Evolutionary conservation across 164 flowering plant species (phyloP), one percentile per base, ranked within the genome.

Genomic region (Chimonanthus praecox): DNA sequence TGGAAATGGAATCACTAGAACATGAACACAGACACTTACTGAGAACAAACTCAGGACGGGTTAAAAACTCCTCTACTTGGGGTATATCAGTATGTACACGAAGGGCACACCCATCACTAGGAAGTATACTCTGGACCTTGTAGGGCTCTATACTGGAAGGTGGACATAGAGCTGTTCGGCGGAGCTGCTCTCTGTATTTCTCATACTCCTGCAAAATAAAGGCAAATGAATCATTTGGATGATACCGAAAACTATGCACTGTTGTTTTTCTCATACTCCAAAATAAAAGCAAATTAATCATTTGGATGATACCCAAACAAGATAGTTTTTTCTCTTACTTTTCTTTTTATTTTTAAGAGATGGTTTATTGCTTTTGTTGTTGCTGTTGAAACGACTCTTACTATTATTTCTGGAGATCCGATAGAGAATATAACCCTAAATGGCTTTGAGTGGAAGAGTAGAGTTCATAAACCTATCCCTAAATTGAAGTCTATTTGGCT

Each of bases 41-140:
- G 75, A 92, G 71, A 46, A 69, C 74, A 79, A 96, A 96, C 76
- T 92, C 93, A 46, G 97, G 87, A 51, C 92, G 92, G 45, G 88
- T 88, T 87, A 96, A 79, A 75, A 80, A 85, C 69, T 94, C 97
- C 76, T 96, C 92, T 16, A 96, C 91, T 18, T 88, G 94, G 72
- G 99, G 99, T 74, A 88, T 78, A 76, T 96, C 99, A n/a, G 98
- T 88, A 78, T 90, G 89, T 74, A 96, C 94, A 74, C 82, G 87
- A 71, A 92, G 79, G 51, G 86, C 67, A 76, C 72, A 15, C 60
- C 85, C 84, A 80, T 83, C 82, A 71, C 58, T 71, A 16, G 49
- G 81, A 69, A 65, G 71, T 45, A 86, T 70, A 70, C 83, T 84
- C 77, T 64, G 74, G 50, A 84, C 67, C 51, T 68, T 50, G 63